Evolutionary conservation across 2,329 filamentous ascomycete species (phyloP).

Genomic region (Fusarium caatingaense): DNA sequence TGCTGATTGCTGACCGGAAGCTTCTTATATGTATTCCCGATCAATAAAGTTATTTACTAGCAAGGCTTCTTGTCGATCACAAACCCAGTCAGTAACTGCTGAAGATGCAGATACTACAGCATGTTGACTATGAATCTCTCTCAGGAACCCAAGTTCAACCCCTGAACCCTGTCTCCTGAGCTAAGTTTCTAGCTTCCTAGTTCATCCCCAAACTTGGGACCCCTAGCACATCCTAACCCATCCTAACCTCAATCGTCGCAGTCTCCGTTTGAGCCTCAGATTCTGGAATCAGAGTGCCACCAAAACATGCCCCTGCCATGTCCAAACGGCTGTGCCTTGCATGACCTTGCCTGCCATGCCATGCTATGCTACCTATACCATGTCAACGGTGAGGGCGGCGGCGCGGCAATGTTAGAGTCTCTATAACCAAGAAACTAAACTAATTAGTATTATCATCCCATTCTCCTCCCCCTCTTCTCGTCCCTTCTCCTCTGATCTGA

Average conservation of each 20-base stretch:
- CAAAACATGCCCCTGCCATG: conserved; percentile 23
- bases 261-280: conserved; percentile 45
- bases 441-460: conserved; percentile 28
- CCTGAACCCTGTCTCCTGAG: conserved; percentile 21
- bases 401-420: conserved; percentile 8
- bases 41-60: conserved; percentile 14
- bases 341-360: not conserved
- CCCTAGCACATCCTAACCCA: conserved; percentile 37
- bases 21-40: conserved; percentile 1
- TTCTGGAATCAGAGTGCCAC: conserved; percentile 26
- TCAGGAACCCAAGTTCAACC: conserved; percentile 20
- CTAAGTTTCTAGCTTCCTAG: conserved; percentile 1
- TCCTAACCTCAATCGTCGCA: conserved; percentile 42
- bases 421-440: conserved; percentile 11
- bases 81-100: not conserved
- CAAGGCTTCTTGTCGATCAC: conserved; percentile 8
- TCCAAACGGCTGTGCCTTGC: conserved; percentile 4
- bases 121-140: conserved; percentile 9
- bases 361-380: conserved; percentile 8
- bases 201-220: conserved; percentile 24
- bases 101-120: not conserved
- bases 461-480: conserved; percentile 23
- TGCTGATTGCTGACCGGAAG: not conserved
- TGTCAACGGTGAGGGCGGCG: conserved; percentile 21
- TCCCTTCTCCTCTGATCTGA: conserved; percentile 26